Percentiles rank a stretch among this genome's conserved stretches.
Conservation (phyloP, 2,329 filamentous ascomycete genomes). For the Fusarium cicatricum region DNA sequence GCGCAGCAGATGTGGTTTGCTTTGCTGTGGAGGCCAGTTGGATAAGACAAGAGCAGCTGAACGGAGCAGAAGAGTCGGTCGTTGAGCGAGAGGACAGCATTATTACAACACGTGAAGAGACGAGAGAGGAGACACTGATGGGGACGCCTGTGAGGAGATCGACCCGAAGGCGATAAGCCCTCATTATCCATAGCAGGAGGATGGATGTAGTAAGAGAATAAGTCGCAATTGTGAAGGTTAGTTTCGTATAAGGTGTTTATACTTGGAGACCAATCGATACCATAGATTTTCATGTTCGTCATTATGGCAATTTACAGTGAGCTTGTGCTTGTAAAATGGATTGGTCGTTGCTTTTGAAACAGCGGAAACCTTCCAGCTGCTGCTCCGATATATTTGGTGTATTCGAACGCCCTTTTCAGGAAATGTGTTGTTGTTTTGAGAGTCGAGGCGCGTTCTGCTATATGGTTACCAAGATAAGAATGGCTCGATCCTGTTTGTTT, state of each 20-base stretch:
- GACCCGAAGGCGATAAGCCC: slow-evolving; percentile 28
- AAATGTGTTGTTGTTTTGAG: slow-evolving; percentile 11
- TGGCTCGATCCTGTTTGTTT: slow-evolving; percentile 1
- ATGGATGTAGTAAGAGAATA: background rate
- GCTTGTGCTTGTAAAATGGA: background rate
- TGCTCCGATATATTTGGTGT: background rate
- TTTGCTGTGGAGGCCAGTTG: slow-evolving; percentile 67
- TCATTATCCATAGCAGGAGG: background rate
- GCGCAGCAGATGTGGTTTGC: slow-evolving; percentile 63
- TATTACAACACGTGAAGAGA: slow-evolving; percentile 45
- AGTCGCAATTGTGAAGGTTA: background rate
- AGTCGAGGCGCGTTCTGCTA: background rate
- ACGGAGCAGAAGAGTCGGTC: slow-evolving; percentile 48
- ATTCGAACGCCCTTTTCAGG: slow-evolving; percentile 7
- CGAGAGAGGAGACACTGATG: slow-evolving; percentile 27
- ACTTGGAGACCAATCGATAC: slow-evolving; percentile 14
- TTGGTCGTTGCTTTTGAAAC: background rate
- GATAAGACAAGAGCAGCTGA: slow-evolving; percentile 62
- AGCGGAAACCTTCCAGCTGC: background rate
- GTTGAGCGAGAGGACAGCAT: slow-evolving; percentile 54
- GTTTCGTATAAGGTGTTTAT: slow-evolving; percentile 20
- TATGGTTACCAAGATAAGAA: background rate
- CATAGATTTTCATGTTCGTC: slow-evolving; percentile 9
- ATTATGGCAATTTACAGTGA: background rate
- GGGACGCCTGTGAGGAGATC: slow-evolving; percentile 39